These are phyloP conservation scores for Cytospora leucostoma DNA, from an alignment of 2,329 filamentous ascomycete species.

Conservation along the genomic window DNA sequence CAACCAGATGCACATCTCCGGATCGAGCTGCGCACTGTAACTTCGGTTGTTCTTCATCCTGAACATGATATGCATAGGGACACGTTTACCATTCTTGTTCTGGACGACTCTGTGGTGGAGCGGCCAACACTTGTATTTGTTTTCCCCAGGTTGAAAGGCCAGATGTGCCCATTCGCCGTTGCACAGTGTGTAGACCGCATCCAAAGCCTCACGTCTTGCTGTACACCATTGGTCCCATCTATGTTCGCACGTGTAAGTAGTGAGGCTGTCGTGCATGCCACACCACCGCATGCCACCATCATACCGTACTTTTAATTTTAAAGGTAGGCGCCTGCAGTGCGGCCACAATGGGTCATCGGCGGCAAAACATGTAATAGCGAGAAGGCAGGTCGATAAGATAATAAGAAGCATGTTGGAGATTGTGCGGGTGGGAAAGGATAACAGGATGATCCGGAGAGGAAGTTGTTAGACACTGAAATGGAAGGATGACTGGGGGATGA, in stretches of 20 bases:
- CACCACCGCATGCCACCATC: neutral
- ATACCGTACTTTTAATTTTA: neutral
- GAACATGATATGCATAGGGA: neutral
- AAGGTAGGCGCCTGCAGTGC: neutral
- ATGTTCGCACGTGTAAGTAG: no score
- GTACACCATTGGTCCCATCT: neutral
- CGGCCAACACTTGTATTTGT: neutral
- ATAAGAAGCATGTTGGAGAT: no score
- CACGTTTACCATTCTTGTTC: no score
- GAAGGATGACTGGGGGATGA: no score
- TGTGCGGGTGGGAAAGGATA: no score
- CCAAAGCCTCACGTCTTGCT: neutral
- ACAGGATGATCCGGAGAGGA: no score
- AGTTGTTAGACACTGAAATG: no score
- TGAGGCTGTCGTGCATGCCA: neutral
- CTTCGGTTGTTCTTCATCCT: neutral
- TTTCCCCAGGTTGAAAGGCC: neutral
- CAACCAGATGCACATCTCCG: neutral
- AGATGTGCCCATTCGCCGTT: neutral
- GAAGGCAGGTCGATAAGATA: no score
- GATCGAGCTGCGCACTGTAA: neutral
- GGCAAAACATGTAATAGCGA: no score
- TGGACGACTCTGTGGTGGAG: neutral
- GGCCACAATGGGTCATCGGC: neutral
- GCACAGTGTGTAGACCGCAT: neutral